A percentile compares a stretch with the other conserved stretches of the same genome.
Conservation (phyloP, 108 stramenopile species). For the Fistulifera solaris region DNA sequence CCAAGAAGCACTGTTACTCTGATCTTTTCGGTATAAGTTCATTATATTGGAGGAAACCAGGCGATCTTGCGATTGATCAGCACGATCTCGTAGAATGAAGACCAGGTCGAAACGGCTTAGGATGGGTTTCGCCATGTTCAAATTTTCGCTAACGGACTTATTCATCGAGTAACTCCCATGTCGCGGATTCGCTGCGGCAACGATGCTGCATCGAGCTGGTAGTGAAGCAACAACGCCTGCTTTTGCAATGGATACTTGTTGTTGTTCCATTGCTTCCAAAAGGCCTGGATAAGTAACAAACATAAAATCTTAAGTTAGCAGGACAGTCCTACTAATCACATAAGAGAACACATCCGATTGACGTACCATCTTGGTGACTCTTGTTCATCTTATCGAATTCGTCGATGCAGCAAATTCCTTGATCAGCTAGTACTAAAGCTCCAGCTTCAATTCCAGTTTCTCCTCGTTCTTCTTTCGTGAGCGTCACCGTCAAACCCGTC, state of each 20-base stretch:
- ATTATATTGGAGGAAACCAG: conserved; percentile 88
- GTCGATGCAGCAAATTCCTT: conserved; percentile 97
- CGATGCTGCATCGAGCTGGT: conserved; percentile 84
- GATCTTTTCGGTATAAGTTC: conserved; percentile 49
- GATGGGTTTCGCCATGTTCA: conserved; percentile 89
- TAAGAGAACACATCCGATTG: no score
- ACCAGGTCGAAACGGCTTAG: conserved; percentile 96
- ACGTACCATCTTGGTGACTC: conserved; percentile 73
- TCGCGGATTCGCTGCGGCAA: conserved; percentile 98
- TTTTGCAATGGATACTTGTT: conserved; percentile 95
- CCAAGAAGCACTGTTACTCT: not conserved
- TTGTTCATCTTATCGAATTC: conserved; percentile 97
- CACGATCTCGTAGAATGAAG: conserved; percentile 91
- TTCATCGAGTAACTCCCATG: conserved; percentile 91
- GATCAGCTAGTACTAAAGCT: conserved; percentile 92
- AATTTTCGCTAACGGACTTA: conserved; percentile 89
- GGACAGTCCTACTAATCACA: no score
- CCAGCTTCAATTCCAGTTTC: conserved; percentile 94
- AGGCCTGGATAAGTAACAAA: no score
- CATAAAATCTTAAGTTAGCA: no score
- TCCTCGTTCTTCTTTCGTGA: conserved; percentile 86
- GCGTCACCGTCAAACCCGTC: conserved; percentile 85
- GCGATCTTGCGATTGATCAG: conserved; percentile 85
- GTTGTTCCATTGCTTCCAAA: conserved; percentile 99
- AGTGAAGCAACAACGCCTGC: conserved; percentile 90